A percentile compares a stretch with the other conserved stretches of the same genome.
These are phyloP conservation scores for Microbotryum intermedium DNA, from an alignment of 1,284 basidiomycete genomes.

Conservation along the genomic window DNA sequence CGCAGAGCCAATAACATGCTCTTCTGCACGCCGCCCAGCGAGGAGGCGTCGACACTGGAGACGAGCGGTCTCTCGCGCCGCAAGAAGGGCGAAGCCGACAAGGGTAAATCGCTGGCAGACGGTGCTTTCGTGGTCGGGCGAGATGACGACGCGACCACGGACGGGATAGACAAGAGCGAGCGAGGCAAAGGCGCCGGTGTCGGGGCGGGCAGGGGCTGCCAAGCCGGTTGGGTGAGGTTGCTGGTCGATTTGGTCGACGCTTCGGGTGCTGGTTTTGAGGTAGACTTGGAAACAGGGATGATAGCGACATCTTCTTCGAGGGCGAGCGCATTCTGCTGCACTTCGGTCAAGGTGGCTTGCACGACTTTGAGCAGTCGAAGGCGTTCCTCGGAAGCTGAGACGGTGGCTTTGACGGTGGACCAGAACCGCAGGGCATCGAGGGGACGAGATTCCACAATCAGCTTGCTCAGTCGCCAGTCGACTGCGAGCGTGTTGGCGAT, in stretches of 20 bases:
- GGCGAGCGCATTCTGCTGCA: conserved; percentile 10
- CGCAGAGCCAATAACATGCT: conserved; percentile 1
- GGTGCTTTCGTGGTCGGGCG: conserved; percentile 4
- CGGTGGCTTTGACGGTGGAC: not conserved
- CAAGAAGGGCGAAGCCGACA: conserved; percentile 26
- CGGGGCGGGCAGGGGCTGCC: conserved; percentile 13
- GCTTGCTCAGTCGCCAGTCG: conserved; percentile 27
- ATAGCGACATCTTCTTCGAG: conserved; percentile 10
- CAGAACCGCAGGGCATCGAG: conserved; percentile 25
- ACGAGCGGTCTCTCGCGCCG: conserved; percentile 11
- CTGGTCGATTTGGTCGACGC: not conserved
- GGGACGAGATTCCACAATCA: conserved; percentile 19
- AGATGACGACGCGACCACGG: not conserved
- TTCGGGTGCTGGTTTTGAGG: too few species aligned
- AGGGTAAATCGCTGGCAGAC: conserved; percentile 11
- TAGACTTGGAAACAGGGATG: too few species aligned
- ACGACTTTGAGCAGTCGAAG: conserved; percentile 19
- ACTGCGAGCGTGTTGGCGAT: conserved; percentile 2
- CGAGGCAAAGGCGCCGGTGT: not conserved
- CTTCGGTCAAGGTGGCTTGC: conserved; percentile 18
- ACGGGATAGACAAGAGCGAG: conserved; percentile 11
- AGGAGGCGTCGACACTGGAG: not conserved
- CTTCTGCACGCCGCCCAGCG: conserved; percentile 11
- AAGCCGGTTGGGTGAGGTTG: conserved; percentile 23
- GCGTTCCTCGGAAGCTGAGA: conserved; percentile 9